A percentile compares a stretch with the other conserved stretches of the same genome.
These are phyloP conservation scores for Tolypocladium inflatum DNA, from an alignment of 2,329 filamentous ascomycete genomes.

Conservation along the genomic window DNA sequence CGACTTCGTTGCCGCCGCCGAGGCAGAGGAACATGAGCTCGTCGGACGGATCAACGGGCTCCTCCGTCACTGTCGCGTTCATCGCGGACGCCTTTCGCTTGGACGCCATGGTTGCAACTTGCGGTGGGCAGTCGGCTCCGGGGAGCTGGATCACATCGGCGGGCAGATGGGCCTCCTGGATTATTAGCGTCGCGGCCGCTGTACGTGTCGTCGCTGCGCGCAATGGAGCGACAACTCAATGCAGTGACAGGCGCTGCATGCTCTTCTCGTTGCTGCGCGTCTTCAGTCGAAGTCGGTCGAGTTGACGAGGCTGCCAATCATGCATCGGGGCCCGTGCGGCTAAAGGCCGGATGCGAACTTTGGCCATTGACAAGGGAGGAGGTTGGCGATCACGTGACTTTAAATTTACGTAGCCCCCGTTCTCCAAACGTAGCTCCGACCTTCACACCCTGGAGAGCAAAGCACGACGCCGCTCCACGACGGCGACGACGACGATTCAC, in stretches of 20 bases:
- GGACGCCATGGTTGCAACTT: conserved; percentile 59
- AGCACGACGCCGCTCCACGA: conserved; percentile 13
- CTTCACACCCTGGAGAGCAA: conserved; percentile 15
- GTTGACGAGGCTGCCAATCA: neutral
- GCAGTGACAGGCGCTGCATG: neutral
- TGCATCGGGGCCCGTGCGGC: neutral
- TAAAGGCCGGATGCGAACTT: neutral
- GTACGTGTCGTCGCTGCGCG: neutral
- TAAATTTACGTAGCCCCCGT: conserved; percentile 29
- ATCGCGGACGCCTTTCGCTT: conserved; percentile 83
- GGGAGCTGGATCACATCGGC: neutral
- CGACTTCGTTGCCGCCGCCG: conserved; percentile 94
- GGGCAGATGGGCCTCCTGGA: neutral
- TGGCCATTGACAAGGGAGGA: neutral
- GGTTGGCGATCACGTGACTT: conserved; percentile 29
- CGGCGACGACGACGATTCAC: conserved; percentile 8
- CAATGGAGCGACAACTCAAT: neutral
- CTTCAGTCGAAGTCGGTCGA: neutral
- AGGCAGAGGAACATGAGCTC: conserved; percentile 91
- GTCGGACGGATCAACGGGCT: conserved; percentile 85
- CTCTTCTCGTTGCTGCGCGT: neutral
- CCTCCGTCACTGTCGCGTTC: conserved; percentile 57
- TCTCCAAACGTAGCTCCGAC: conserved; percentile 19
- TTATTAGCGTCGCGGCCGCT: neutral
- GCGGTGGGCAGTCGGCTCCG: neutral